Base-by-base conservation (phyloP, 192 early-diverging fungal genomes). In the Backusella tuberculispora region DNA sequence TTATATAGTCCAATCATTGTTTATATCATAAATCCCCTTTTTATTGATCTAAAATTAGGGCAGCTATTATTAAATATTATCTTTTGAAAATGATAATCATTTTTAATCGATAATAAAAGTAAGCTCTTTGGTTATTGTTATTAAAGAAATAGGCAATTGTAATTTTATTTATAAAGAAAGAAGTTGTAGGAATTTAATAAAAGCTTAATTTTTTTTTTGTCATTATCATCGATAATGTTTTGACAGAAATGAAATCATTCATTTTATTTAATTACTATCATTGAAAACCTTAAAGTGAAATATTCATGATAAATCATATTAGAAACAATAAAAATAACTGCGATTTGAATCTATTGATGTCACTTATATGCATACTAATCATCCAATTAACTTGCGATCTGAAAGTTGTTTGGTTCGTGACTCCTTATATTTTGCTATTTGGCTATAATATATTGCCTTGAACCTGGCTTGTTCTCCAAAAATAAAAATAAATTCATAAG, bases 21-120 rank as follows among this genome's bases (percentile, higher is more conserved):
- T 21, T 5, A 53, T 53, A 53, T 53, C 50, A 53, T 53, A 53
- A 21, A 53, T 53, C 50, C 50, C 50, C 50, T 53, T 53, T 53
- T 19, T 53, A 21, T 53, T 53, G 50, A 53, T 53, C n/a, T 24
- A 53, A 53, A 53, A 9, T 53, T 53, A 53, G 50, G n/a, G 50
- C n/a, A 53, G 2, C n/a, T 53, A 53, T 53, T 53, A 53, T 53
- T 53, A 53, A 53, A 53, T 53, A 53, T 53, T 1, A 53, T 8
- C 19, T 10, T 50, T 50, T 53, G 50, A 53, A 19, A 53, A 8
- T 53, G n/a, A 53, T 53, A 19, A 0, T 34, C 29, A 53, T 19
- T 3, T 19, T 53, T 53, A 53, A 53, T 53, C n/a, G 50, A 53
- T 53, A 53, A 24, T 53, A 53, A 53, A 19, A 53, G 19, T n/a